Conservation (phyloP, 139 green algal genomes). For the Bryopsis sp. region DNA sequence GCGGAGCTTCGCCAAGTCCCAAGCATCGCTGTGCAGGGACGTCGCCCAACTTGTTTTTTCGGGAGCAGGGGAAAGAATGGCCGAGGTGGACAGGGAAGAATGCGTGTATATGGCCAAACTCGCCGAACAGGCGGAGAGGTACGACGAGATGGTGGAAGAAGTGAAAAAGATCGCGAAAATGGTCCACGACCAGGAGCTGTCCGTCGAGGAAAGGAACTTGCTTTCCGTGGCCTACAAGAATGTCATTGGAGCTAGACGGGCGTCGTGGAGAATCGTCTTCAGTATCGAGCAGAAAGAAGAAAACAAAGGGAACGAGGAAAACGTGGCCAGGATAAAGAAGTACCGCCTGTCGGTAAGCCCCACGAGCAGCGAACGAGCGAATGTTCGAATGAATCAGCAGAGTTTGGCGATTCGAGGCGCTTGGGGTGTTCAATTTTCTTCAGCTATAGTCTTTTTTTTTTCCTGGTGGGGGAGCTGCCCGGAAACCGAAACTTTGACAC, state of each 20-base stretch:
- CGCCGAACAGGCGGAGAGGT: slow-evolving; percentile 93
- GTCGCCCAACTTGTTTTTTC: too few relatives aligned
- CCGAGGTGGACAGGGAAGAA: background rate
- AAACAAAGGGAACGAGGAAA: slow-evolving; percentile 92
- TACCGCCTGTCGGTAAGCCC: slow-evolving; percentile 48
- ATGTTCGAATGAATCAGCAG: background rate
- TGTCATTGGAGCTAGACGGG: slow-evolving; percentile 86
- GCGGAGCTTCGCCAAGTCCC: too few relatives aligned
- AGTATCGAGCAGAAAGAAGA: slow-evolving; percentile 99
- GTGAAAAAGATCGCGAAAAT: slow-evolving; percentile 93
- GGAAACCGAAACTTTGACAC: background rate
- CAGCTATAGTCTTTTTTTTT: too few relatives aligned
- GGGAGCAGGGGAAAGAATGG: too few relatives aligned
- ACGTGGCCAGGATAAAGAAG: slow-evolving; percentile 88
- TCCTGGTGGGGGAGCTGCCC: background rate
- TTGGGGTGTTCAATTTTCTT: too few relatives aligned
- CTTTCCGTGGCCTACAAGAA: slow-evolving; percentile 99
- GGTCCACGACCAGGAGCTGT: slow-evolving; percentile 87
- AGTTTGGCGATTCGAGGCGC: background rate
- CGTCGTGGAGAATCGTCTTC: slow-evolving; percentile 95
- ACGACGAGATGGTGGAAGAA: slow-evolving; percentile 82
- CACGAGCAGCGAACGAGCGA: background rate
- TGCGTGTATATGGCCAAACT: slow-evolving; percentile 88
- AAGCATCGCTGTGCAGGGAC: too few relatives aligned
- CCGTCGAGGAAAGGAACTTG: slow-evolving; percentile 97